These are phyloP conservation scores for Mycena pura DNA, from an alignment of 768 basidiomycete genomes.

Conservation along the genomic window DNA sequence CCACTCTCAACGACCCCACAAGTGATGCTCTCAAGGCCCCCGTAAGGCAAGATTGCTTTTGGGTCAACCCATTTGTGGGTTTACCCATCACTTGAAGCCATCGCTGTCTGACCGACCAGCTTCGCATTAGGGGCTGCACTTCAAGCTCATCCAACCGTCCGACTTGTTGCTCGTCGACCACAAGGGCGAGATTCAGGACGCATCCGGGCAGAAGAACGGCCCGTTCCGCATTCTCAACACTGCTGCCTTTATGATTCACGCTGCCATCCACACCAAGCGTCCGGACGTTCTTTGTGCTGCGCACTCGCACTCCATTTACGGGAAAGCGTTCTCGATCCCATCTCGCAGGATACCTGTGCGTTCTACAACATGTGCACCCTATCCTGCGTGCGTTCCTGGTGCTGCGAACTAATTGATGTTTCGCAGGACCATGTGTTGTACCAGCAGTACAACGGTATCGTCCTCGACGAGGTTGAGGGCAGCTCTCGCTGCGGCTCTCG, in stretches of 20 bases:
- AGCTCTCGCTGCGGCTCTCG: slow-evolving; percentile 49
- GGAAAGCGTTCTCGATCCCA: slow-evolving; percentile 56
- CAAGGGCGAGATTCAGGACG: slow-evolving; percentile 29
- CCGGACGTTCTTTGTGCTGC: slow-evolving; percentile 55
- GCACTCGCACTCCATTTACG: slow-evolving; percentile 55
- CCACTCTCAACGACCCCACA: background rate
- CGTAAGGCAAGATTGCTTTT: slow-evolving; percentile 49
- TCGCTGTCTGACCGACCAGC: background rate
- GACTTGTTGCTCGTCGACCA: slow-evolving; percentile 56
- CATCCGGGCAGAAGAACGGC: slow-evolving; percentile 30
- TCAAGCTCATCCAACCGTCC: slow-evolving; percentile 49
- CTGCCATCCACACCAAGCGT: slow-evolving; percentile 52
- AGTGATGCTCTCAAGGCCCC: slow-evolving; percentile 33
- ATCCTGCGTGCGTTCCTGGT: background rate
- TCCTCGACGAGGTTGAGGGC: slow-evolving; percentile 54
- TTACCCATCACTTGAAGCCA: no score
- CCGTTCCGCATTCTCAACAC: slow-evolving; percentile 36
- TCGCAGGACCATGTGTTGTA: slow-evolving; percentile 48
- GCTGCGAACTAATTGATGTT: background rate
- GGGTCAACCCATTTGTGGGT: slow-evolving; percentile 55
- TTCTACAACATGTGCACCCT: slow-evolving; percentile 41
- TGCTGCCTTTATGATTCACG: slow-evolving; percentile 47
- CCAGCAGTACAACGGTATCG: slow-evolving; percentile 54
- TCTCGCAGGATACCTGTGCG: slow-evolving; percentile 52
- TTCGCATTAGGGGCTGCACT: slow-evolving; percentile 46